A percentile compares a stretch with the other conserved stretches of the same genome.
phyloP scores from a whole-genome alignment of 306 rosid species.

The Prinsepia uniflora region DNA sequence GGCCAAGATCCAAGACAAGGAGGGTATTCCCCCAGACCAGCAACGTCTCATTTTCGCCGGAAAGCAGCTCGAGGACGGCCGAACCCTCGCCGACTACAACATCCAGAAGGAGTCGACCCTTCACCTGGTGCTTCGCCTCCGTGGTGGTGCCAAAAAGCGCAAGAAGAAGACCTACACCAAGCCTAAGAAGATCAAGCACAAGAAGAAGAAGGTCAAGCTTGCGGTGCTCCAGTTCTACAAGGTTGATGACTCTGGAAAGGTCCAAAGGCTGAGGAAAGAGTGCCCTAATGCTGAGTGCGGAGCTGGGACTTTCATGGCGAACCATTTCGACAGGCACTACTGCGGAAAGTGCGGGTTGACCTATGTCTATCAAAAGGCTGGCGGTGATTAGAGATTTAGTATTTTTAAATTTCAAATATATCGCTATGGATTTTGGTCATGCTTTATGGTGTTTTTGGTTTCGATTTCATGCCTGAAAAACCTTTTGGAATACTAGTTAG shows the following conservation, averaged over 20 bases:
- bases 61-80: constrained; percentile 91
- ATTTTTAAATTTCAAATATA: neutral
- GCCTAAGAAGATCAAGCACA: constrained; percentile 97
- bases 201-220: constrained; percentile 93
- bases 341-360: constrained; percentile 92
- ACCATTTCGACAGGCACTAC: constrained; percentile 86
- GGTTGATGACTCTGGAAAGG: constrained; percentile 85
- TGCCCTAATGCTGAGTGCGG: constrained; percentile 91
- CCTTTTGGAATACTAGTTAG: neutral
- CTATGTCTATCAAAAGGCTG: constrained; percentile 83
- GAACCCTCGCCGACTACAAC: constrained; percentile 91
- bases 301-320: constrained; percentile 93
- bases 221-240: constrained; percentile 78
- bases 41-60: constrained; percentile 95
- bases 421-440: neutral
- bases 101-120: constrained; percentile 94
- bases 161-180: constrained; percentile 98
- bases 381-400: constrained; percentile 42
- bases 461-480: neutral
- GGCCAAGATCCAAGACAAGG: constrained; percentile 94
- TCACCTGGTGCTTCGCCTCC: constrained; percentile 84
- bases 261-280: constrained; percentile 87
- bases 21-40: constrained; percentile 94
- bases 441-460: neutral
- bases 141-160: constrained; percentile 93